Conservation (phyloP, 371 early-diverging fungal species). For the Mucor ambiguus region DNA sequence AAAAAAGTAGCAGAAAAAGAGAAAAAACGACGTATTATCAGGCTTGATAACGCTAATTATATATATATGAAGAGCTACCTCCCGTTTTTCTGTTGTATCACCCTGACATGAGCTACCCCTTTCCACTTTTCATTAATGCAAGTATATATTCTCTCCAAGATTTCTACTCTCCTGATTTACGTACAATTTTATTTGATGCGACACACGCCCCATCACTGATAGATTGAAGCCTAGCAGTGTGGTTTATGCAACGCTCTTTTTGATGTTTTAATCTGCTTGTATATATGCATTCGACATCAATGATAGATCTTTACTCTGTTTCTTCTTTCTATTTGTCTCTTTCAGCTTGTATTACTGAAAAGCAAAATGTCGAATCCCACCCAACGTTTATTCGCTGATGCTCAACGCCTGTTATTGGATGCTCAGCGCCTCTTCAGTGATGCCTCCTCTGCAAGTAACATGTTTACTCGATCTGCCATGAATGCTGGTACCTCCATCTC, state of each 20-base stretch:
- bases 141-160: neutral
- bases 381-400: conserved; percentile 33
- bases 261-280: neutral
- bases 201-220: neutral
- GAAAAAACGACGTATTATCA: neutral
- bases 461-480: neutral
- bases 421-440: neutral
- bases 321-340: neutral
- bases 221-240: neutral
- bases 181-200: neutral
- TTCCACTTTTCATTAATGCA: neutral
- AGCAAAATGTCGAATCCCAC: neutral
- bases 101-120: neutral
- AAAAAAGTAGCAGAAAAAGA: neutral
- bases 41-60: neutral
- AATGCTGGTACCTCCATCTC: neutral
- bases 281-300: neutral
- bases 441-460: neutral
- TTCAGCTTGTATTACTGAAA: neutral
- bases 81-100: neutral
- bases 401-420: neutral
- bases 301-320: neutral
- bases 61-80: neutral
- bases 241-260: neutral
- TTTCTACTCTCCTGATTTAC: neutral